Base-by-base conservation (phyloP, 306 rosid genomes). In the Vigna hirtella region DNA sequence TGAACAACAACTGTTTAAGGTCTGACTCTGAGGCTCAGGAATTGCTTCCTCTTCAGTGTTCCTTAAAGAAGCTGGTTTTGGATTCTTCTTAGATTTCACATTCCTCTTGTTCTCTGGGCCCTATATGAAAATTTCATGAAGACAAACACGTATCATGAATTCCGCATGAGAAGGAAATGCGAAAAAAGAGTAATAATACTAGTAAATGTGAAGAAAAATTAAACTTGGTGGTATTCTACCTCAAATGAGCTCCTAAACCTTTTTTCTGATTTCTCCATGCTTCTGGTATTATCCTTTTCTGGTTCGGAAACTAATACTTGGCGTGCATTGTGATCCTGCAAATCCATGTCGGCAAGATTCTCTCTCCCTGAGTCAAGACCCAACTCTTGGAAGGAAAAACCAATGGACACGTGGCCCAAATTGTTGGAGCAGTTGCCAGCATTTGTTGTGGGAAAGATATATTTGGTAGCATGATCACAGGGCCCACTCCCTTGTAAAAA, bases 1-100 rank as follows among this genome's bases (percentile, higher is more conserved):
- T 24, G 96, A 91, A 86, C 88, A 85, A 80, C 82, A 85, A 75
- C 75, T 82, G 77, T 91, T 89, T 28, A 86, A 87, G 75, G 78
- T 86, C 81, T 81, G 96, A 71, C 87, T 76, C 70, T 81, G 83
- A 72, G 7, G 72, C 32, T 65, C 85, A 2, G 22, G 66, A 66
- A 73, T 85, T n/a, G 47, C 72, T 45, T 83, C 84, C 65, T 86
- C 89, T 55, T 89, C 92, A 26, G 76, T 73, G 68, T 74, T 72
- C 83, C 83, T 87, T 13, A 47, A 49, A 26, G 75, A 77, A 16
- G 66, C 82, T 1, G 70, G 18, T 57, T 85, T 92, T 77, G 50
- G 76, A 36, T 70, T 84, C 85, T 70, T 84, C 87, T 63, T 90
- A 26, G 90, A 26, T 75, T 57, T 90, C 16, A 38, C 55, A 73